Evolutionary conservation across 2,329 filamentous ascomycete genomes (phyloP).

Genomic region (Leptographium wingfieldii): DNA sequence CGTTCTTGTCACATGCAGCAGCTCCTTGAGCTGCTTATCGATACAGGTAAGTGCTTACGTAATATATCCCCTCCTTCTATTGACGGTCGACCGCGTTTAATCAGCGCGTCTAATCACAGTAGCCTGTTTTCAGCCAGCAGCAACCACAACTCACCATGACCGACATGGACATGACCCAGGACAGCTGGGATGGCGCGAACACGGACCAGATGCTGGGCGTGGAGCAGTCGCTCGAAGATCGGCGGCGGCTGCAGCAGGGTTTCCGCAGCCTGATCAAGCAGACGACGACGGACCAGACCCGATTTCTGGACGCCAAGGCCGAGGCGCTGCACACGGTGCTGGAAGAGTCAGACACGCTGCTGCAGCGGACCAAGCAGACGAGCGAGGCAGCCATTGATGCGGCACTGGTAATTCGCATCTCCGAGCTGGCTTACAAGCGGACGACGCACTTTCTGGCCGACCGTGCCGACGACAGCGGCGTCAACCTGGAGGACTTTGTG

Average conservation of each 20-base stretch:
- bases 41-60: too few species aligned
- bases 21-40: too few species aligned
- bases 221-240: constrained; percentile 64
- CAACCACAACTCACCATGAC: not conserved
- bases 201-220: constrained; percentile 56
- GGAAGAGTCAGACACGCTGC: constrained; percentile 50
- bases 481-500: constrained; percentile 87
- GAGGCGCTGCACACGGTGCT: constrained; percentile 54
- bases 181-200: constrained; percentile 6
- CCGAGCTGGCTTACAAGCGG: constrained; percentile 70
- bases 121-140: too few species aligned
- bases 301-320: constrained; percentile 55
- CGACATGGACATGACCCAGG: constrained; percentile 15
- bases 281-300: constrained; percentile 45
- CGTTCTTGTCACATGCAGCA: too few species aligned
- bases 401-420: constrained; percentile 66
- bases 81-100: too few species aligned
- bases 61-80: too few species aligned
- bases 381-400: constrained; percentile 85
- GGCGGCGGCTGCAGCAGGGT: constrained; percentile 41
- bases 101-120: too few species aligned
- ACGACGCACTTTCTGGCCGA: constrained; percentile 63
- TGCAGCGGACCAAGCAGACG: constrained; percentile 67
- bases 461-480: constrained; percentile 50
- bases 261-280: constrained; percentile 41